These are phyloP conservation scores for Podaxis sp. DNA, from an alignment of 768 basidiomycete species.

Conservation along the genomic window DNA sequence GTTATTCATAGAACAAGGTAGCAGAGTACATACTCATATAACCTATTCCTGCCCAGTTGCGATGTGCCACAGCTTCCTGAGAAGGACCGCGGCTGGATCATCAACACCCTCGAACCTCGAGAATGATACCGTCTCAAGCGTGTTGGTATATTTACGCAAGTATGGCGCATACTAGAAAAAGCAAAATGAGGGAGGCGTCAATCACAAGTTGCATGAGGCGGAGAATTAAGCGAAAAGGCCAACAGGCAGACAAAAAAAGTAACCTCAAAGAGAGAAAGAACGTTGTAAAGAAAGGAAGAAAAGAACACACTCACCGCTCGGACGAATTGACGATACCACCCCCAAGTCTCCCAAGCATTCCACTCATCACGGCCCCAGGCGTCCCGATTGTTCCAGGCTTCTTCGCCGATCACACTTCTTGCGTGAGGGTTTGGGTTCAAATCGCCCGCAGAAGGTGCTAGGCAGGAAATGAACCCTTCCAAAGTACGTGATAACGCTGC, in stretches of 20 bases:
- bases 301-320: constrained; percentile 50
- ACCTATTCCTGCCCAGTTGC: constrained; percentile 53
- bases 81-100: constrained; percentile 51
- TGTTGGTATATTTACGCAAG: constrained; percentile 67
- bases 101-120: constrained; percentile 52
- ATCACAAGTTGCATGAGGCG: neutral
- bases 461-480: constrained; percentile 67
- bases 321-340: constrained; percentile 90
- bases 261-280: neutral
- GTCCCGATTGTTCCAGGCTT: constrained; percentile 66
- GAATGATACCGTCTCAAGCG: constrained; percentile 67
- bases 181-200: neutral
- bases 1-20: constrained; percentile 10
- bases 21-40: neutral
- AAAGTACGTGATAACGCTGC: constrained; percentile 66
- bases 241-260: neutral
- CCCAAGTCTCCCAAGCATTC: constrained; percentile 85
- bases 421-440: constrained; percentile 46
- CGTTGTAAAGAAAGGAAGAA: neutral
- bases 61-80: constrained; percentile 69
- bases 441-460: constrained; percentile 41
- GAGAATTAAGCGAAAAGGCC: neutral
- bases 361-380: constrained; percentile 74
- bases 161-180: constrained; percentile 69
- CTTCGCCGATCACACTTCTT: constrained; percentile 54